Percentiles rank a stretch among this genome's conserved stretches.
These are phyloP conservation scores for Flaveria floridana DNA, from an alignment of 140 eudicot genomes.

Conservation along the genomic window DNA sequence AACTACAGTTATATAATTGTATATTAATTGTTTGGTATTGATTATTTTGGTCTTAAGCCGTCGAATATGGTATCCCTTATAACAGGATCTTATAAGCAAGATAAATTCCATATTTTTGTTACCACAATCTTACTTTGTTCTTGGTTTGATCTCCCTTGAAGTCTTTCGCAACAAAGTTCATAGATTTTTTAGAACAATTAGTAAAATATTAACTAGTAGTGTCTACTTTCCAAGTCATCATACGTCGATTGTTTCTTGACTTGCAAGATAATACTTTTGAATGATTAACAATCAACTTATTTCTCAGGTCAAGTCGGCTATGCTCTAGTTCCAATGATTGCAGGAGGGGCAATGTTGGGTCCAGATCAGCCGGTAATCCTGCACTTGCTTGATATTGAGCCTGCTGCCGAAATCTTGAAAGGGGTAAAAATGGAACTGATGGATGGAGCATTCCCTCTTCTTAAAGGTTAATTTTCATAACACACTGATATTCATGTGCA, in stretches of 20 bases:
- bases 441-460: conserved; percentile 85
- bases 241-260: neutral
- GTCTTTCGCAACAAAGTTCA: conserved; percentile 2
- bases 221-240: neutral
- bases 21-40: neutral
- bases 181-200: conserved; percentile 3
- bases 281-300: conserved; percentile 1
- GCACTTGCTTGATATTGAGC: conserved; percentile 72
- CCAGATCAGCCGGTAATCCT: conserved; percentile 68
- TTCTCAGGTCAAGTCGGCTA: conserved; percentile 78
- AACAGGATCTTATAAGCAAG: neutral
- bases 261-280: neutral
- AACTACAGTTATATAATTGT: conserved; percentile 3
- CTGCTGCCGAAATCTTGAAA: conserved; percentile 56
- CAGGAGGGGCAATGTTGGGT: conserved; percentile 77
- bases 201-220: neutral
- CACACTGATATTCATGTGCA: neutral
- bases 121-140: neutral
- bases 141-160: no score
- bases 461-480: conserved; percentile 47
- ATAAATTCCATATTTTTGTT: no score
- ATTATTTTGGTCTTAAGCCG: neutral
- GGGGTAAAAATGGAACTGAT: conserved; percentile 83
- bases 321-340: conserved; percentile 81
- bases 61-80: neutral